These are phyloP conservation scores for Blepharisma stoltei DNA, from an alignment of 73 alveolate genomes.

Conservation along the genomic window DNA sequence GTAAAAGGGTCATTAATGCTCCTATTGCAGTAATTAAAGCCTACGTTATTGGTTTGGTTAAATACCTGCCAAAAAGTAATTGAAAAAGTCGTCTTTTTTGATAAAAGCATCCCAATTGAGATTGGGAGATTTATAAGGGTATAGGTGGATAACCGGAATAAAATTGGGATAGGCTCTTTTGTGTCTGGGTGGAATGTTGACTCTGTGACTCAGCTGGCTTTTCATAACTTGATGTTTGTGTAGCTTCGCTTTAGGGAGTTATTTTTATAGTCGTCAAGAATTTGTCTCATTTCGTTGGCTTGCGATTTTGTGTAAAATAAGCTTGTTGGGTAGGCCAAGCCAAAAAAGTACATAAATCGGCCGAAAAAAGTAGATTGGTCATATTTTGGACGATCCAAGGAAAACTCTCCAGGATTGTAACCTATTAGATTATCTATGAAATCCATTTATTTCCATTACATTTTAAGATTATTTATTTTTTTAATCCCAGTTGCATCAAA, in stretches of 20 bases:
- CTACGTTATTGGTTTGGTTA: slow-evolving; percentile 63
- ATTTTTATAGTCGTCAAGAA: slow-evolving; percentile 29
- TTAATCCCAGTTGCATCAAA: too few relatives aligned
- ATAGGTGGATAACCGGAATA: slow-evolving; percentile 57
- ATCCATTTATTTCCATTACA: slow-evolving; percentile 2
- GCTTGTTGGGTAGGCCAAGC: slow-evolving; percentile 36
- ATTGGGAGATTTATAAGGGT: slow-evolving; percentile 56
- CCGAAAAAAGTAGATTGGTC: slow-evolving; percentile 38
- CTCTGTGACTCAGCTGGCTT: slow-evolving; percentile 35
- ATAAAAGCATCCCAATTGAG: slow-evolving; percentile 59
- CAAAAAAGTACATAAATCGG: slow-evolving; percentile 38
- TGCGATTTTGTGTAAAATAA: slow-evolving; percentile 27
- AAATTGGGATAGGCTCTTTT: slow-evolving; percentile 41
- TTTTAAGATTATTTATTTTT: too few relatives aligned
- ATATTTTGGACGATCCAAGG: slow-evolving; percentile 35
- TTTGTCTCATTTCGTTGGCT: slow-evolving; percentile 31
- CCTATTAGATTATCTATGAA: slow-evolving; percentile 27
- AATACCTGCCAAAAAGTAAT: slow-evolving; percentile 58
- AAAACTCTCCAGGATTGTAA: slow-evolving; percentile 31
- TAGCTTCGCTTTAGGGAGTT: not conserved
- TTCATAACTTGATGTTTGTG: slow-evolving; percentile 26
- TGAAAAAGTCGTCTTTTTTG: slow-evolving; percentile 44
- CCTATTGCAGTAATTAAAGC: slow-evolving; percentile 58
- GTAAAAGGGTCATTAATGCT: slow-evolving; percentile 44
- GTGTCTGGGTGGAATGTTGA: slow-evolving; percentile 69